A percentile compares a stretch with the other conserved stretches of the same genome.
These are phyloP conservation scores for Fonsecaea pugnacius DNA, from an alignment of 2,329 filamentous ascomycete genomes.

Conservation along the genomic window DNA sequence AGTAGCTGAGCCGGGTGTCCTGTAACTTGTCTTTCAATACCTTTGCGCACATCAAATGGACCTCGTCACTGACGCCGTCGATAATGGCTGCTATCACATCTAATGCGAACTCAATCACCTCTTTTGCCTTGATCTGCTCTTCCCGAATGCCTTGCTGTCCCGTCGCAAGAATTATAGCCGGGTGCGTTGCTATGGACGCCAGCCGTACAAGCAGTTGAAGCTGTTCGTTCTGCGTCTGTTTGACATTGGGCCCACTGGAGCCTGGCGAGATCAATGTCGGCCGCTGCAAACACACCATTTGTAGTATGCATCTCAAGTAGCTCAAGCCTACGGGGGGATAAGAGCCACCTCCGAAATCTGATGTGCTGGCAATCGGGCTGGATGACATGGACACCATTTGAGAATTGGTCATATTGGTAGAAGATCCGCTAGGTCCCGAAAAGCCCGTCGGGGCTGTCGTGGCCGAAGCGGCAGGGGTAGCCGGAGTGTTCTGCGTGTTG, in stretches of 20 bases:
- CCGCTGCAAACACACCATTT: constrained; percentile 35
- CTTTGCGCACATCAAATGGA: constrained; percentile 48
- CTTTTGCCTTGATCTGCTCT: constrained; percentile 27
- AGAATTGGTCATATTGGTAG: constrained; percentile 10
- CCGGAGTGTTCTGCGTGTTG: not conserved
- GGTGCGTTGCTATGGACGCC: constrained; percentile 41
- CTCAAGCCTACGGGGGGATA: constrained; percentile 20
- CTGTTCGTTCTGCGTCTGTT: constrained; percentile 33
- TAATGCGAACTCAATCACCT: constrained; percentile 42
- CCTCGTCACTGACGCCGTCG: constrained; percentile 51
- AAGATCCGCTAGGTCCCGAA: constrained; percentile 10
- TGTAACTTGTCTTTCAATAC: constrained; percentile 47
- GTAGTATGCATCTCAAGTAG: constrained; percentile 30
- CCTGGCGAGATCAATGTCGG: constrained; percentile 16
- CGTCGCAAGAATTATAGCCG: constrained; percentile 39
- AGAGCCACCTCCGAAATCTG: constrained; percentile 14
- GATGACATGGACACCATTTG: constrained; percentile 22
- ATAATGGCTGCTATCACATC: constrained; percentile 52
- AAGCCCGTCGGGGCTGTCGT: constrained; percentile 1
- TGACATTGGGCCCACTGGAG: constrained; percentile 19
- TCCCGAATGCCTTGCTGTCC: constrained; percentile 15
- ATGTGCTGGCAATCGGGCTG: constrained; percentile 19
- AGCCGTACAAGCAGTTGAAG: constrained; percentile 36
- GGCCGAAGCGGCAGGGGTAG: constrained; percentile 1
- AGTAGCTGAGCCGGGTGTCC: constrained; percentile 26